phyloP scores from a whole-genome alignment of 2,329 filamentous ascomycete genomes.

The Beauveria brongniartii region DNA sequence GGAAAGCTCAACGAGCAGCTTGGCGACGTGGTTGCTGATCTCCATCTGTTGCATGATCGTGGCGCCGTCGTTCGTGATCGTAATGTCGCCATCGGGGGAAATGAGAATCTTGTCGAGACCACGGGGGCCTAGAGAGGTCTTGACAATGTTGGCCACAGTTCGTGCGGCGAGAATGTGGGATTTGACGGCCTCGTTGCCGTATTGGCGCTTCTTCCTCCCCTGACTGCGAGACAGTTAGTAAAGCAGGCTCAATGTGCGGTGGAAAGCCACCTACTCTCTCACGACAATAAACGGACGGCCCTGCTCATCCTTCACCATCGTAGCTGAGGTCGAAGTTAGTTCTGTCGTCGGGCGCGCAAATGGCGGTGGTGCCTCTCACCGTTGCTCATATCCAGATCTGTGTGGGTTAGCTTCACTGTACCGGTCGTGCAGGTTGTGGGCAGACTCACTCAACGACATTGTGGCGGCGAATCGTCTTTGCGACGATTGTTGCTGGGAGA shows the following conservation, averaged over 20 bases:
- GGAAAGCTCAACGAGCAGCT: constrained; percentile 91
- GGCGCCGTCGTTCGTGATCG: constrained; percentile 96
- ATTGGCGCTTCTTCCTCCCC: constrained; percentile 94
- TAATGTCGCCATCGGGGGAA: constrained; percentile 97
- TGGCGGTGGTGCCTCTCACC: constrained; percentile 43
- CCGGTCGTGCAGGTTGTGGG: not conserved
- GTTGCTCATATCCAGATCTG: constrained; percentile 78
- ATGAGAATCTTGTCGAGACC: constrained; percentile 99
- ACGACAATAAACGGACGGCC: constrained; percentile 97
- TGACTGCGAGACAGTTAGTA: constrained; percentile 50
- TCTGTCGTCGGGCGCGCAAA: constrained; percentile 5
- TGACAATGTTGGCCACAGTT: constrained; percentile 94
- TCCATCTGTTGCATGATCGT: constrained; percentile 99
- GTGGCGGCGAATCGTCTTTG: constrained; percentile 9
- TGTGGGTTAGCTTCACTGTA: constrained; percentile 24
- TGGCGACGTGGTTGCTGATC: constrained; percentile 96
- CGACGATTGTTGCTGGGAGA: constrained; percentile 2
- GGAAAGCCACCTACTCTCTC: constrained; percentile 64
- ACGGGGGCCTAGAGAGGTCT: constrained; percentile 89
- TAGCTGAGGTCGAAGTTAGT: constrained; percentile 34
- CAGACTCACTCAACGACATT: constrained; percentile 20
- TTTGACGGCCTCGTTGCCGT: constrained; percentile 95
- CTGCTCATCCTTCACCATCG: constrained; percentile 92
- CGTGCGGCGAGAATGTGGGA: constrained; percentile 94
- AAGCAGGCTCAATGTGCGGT: not conserved